phyloP scores from a whole-genome alignment of 2,329 filamentous ascomycete genomes.

The Drechslerella stenobrocha region DNA sequence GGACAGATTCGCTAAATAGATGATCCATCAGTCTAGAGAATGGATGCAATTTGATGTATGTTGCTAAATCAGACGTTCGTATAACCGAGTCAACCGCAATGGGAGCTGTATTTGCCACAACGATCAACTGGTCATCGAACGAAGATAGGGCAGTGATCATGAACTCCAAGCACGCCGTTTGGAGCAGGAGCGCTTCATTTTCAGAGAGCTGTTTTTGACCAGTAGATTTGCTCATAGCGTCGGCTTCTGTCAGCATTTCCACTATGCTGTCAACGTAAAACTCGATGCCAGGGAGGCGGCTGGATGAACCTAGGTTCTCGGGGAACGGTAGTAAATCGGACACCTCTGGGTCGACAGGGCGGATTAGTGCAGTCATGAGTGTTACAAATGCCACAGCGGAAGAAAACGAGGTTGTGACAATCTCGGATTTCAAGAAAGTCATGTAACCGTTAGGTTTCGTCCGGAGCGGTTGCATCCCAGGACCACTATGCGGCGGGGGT shows the following conservation, averaged over 20 bases:
- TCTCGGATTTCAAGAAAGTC: constrained; percentile 68
- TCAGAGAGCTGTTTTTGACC: constrained; percentile 40
- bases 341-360: constrained; percentile 64
- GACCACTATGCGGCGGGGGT: constrained; percentile 40
- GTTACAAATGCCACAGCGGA: constrained; percentile 82
- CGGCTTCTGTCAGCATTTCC: constrained; percentile 57
- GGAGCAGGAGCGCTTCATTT: constrained; percentile 58
- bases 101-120: constrained; percentile 77
- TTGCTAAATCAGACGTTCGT: constrained; percentile 71
- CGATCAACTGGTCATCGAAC: constrained; percentile 92
- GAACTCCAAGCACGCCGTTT: constrained; percentile 81
- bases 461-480: constrained; percentile 30
- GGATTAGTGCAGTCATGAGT: constrained; percentile 73
- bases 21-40: constrained; percentile 96
- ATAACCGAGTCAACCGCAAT: constrained; percentile 76
- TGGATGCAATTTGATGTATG: constrained; percentile 84
- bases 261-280: constrained; percentile 90
- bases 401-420: constrained; percentile 77
- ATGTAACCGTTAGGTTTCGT: constrained; percentile 41
- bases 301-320: constrained; percentile 75
- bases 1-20: constrained; percentile 91
- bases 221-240: constrained; percentile 23
- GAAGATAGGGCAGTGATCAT: constrained; percentile 75
- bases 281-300: constrained; percentile 82
- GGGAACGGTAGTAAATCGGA: constrained; percentile 83